Conservation (phyloP, 352 stramenopile genomes). For the Phytophthora crassamura region DNA sequence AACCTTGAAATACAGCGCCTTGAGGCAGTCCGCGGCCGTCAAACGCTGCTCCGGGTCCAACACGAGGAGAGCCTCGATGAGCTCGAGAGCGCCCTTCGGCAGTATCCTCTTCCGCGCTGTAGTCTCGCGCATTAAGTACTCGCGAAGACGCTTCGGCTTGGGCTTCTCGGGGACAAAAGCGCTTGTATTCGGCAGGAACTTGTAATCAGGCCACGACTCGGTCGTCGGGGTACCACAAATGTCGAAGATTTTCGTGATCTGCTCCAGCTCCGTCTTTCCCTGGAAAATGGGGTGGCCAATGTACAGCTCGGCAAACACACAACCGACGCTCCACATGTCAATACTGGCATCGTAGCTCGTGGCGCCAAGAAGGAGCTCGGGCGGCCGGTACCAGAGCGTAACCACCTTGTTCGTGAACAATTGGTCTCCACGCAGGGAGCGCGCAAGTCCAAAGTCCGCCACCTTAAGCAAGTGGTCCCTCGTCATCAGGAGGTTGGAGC, state of each 20-base stretch:
- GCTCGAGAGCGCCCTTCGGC: slow-evolving; percentile 88
- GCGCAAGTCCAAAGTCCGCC: slow-evolving; percentile 87
- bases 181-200: slow-evolving; percentile 81
- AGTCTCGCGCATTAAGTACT: slow-evolving; percentile 82
- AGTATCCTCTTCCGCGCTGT: slow-evolving; percentile 79
- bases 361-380: slow-evolving; percentile 94
- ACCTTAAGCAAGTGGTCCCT: slow-evolving; percentile 85
- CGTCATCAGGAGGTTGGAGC: slow-evolving; percentile 88
- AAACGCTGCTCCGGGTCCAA: slow-evolving; percentile 95
- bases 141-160: slow-evolving; percentile 66
- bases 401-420: slow-evolving; percentile 97
- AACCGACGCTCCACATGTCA: slow-evolving; percentile 96
- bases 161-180: slow-evolving; percentile 87
- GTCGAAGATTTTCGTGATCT: slow-evolving; percentile 91
- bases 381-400: slow-evolving; percentile 95
- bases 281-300: slow-evolving; percentile 88
- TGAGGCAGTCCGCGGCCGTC: slow-evolving; percentile 92
- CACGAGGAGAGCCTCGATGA: slow-evolving; percentile 94
- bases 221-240: slow-evolving; percentile 86
- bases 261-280: slow-evolving; percentile 88
- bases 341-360: slow-evolving; percentile 94
- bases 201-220: slow-evolving; percentile 87
- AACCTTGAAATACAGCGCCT: slow-evolving; percentile 94
- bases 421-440: slow-evolving; percentile 85
- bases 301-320: slow-evolving; percentile 88